Percentiles rank a stretch among this genome's conserved stretches.
Conservation (phyloP, 106 monocot species). For the Acorus calamus region DNA sequence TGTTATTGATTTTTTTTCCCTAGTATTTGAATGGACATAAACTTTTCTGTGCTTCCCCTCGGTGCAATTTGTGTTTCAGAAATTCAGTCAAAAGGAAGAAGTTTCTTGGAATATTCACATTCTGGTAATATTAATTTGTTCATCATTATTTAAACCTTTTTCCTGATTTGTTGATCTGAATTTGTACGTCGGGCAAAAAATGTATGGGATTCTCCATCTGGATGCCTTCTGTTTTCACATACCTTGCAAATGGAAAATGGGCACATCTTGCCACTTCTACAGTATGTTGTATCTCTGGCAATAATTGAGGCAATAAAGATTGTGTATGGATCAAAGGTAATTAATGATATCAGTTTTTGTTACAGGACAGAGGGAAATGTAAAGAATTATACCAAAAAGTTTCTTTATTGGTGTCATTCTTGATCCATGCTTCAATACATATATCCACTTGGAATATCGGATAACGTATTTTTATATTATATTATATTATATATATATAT, state of each 20-base stretch:
- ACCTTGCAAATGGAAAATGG: conserved; percentile 87
- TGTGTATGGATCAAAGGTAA: conserved; percentile 44
- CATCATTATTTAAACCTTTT: too few species aligned
- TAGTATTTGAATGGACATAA: conserved; percentile 19
- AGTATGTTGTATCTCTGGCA: conserved; percentile 83
- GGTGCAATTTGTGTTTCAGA: conserved; percentile 53
- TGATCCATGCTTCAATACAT: too few species aligned
- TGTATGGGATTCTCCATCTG: conserved; percentile 83
- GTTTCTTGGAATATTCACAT: conserved; percentile 5
- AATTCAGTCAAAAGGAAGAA: conserved; percentile 66
- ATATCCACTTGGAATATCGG: too few species aligned
- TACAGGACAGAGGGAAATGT: too few species aligned
- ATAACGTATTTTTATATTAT: too few species aligned
- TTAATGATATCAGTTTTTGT: neutral
- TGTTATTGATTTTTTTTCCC: neutral
- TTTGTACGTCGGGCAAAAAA: conserved; percentile 62
- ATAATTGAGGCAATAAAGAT: conserved; percentile 70
- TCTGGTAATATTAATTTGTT: too few species aligned
- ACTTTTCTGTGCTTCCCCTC: conserved; percentile 42
- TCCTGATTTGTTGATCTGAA: neutral
- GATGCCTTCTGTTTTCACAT: conserved; percentile 86
- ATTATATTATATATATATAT: too few species aligned
- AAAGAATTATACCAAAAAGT: too few species aligned
- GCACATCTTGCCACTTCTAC: conserved; percentile 65
- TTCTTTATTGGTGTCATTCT: too few species aligned